These are phyloP conservation scores for Pezizomycotina sp. DNA, from an alignment of 2,329 filamentous ascomycete genomes.

Conservation along the genomic window DNA sequence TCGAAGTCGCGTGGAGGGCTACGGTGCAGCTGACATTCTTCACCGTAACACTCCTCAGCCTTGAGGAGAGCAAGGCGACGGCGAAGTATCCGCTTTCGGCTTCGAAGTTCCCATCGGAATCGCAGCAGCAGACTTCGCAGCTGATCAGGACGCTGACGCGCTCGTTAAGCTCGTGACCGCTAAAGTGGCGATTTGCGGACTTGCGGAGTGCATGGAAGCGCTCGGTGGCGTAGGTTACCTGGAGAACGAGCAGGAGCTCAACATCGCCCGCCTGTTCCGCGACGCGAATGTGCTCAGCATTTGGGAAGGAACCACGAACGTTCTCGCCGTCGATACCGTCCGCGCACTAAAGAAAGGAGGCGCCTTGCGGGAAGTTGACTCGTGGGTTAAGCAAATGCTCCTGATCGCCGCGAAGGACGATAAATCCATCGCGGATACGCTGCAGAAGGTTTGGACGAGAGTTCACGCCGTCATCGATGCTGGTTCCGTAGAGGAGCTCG, in stretches of 20 bases:
- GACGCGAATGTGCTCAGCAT: slow-evolving; percentile 49
- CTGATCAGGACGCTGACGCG: slow-evolving; percentile 37
- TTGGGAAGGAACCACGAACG: slow-evolving; percentile 59
- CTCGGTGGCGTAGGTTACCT: slow-evolving; percentile 52
- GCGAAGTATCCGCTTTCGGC: slow-evolving; percentile 23
- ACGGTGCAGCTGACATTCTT: slow-evolving; percentile 42
- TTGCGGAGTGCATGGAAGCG: slow-evolving; percentile 45
- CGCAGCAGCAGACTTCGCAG: slow-evolving; percentile 30
- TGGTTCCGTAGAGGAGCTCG: slow-evolving; percentile 27
- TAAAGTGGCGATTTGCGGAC: slow-evolving; percentile 34
- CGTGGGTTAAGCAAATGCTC: slow-evolving; percentile 25
- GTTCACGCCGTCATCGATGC: slow-evolving; percentile 30
- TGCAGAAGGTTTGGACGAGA: slow-evolving; percentile 30
- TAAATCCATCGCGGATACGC: slow-evolving; percentile 25
- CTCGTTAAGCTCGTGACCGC: slow-evolving; percentile 44
- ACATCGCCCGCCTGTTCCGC: slow-evolving; percentile 48
- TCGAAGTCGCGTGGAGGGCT: slow-evolving; percentile 41
- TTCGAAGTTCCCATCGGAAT: slow-evolving; percentile 9
- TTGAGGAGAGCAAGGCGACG: slow-evolving; percentile 34
- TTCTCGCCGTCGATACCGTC: slow-evolving; percentile 42
- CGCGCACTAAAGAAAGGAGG: slow-evolving; percentile 30
- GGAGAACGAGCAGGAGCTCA: slow-evolving; percentile 47
- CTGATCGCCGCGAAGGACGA: slow-evolving; percentile 18
- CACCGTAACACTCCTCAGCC: slow-evolving; percentile 38
- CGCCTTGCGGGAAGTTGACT: slow-evolving; percentile 24